Evolutionary conservation across 768 basidiomycete species (phyloP).

Genomic region (Cubamyces lactineus): DNA sequence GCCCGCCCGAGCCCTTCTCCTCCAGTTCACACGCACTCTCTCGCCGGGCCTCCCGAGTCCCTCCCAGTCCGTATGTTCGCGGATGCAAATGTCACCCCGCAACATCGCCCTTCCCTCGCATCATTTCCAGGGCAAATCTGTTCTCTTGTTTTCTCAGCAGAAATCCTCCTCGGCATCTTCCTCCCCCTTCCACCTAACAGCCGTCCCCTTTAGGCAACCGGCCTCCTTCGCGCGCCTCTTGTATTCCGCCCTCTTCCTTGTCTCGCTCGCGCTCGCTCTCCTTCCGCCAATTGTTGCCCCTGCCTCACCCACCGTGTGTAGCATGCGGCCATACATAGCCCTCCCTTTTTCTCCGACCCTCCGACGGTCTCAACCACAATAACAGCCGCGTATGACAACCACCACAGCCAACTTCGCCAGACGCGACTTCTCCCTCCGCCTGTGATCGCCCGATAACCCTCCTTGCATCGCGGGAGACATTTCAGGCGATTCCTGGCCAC

Average conservation of each 20-base stretch:
- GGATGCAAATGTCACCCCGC: constrained; percentile 27
- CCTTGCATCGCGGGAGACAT: constrained; percentile 22
- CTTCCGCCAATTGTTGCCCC: background rate
- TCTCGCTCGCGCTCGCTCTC: background rate
- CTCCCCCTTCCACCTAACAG: constrained; percentile 4
- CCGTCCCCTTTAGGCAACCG: constrained; percentile 11
- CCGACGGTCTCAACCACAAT: constrained; percentile 7
- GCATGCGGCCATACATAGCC: background rate
- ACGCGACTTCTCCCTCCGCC: constrained; percentile 6
- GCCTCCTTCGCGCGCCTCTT: background rate
- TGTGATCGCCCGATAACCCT: constrained; percentile 23
- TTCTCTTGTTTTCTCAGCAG: background rate
- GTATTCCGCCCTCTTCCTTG: constrained; percentile 6
- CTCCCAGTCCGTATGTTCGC: constrained; percentile 25
- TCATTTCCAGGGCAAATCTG: background rate
- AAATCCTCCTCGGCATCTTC: constrained; percentile 11
- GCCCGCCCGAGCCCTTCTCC: constrained; percentile 9
- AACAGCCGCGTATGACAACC: background rate
- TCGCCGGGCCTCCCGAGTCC: background rate
- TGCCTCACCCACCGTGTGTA: background rate
- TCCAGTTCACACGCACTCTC: background rate
- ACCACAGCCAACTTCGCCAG: background rate
- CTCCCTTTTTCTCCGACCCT: background rate
- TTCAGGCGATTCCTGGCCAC: constrained; percentile 13
- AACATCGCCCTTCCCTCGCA: background rate